Conservation (phyloP, 768 basidiomycete genomes). For the Kwoniella dejecticola region DNA sequence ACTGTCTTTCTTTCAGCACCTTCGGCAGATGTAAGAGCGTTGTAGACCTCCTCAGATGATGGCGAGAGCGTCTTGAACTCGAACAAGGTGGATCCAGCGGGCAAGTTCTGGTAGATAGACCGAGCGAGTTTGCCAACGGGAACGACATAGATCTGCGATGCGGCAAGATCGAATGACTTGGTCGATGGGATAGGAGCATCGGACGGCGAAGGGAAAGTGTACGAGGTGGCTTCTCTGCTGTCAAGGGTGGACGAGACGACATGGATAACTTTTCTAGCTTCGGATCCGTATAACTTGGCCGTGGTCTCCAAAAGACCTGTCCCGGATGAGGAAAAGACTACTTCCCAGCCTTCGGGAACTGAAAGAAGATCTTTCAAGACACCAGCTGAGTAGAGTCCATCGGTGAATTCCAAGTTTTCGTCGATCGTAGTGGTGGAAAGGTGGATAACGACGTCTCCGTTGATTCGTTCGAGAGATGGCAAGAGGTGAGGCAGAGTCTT, state of each 20-base stretch:
- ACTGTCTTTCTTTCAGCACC: conserved; percentile 33
- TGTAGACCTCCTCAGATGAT: conserved; percentile 33
- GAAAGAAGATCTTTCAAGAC: conserved; percentile 37
- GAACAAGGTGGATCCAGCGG: conserved; percentile 19
- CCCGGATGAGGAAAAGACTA: conserved; percentile 74
- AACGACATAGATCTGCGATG: conserved; percentile 39
- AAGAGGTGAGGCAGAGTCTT: conserved; percentile 82
- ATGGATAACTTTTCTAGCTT: conserved; percentile 67
- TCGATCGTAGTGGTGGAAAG: conserved; percentile 71
- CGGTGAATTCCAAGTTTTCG: conserved; percentile 69
- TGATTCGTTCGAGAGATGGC: conserved; percentile 70
- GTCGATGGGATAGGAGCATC: conserved; percentile 58
- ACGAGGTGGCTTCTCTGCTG: conserved; percentile 72
- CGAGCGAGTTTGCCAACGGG: conserved; percentile 31
- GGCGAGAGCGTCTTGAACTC: conserved; percentile 41
- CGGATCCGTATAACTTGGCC: conserved; percentile 69
- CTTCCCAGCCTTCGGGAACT: conserved; percentile 55
- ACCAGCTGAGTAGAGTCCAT: conserved; percentile 62
- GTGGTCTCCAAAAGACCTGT: conserved; percentile 80
- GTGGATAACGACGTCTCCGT: conserved; percentile 76
- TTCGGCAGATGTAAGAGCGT: conserved; percentile 30
- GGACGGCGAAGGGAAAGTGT: conserved; percentile 58
- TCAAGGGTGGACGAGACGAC: conserved; percentile 84
- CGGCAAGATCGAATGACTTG: conserved; percentile 31
- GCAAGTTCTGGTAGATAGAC: conserved; percentile 11